Evolutionary conservation across 2,329 filamentous ascomycete genomes (phyloP), one percentile per base, ranked within the genome.

Genomic region (Penicillium palitans): DNA sequence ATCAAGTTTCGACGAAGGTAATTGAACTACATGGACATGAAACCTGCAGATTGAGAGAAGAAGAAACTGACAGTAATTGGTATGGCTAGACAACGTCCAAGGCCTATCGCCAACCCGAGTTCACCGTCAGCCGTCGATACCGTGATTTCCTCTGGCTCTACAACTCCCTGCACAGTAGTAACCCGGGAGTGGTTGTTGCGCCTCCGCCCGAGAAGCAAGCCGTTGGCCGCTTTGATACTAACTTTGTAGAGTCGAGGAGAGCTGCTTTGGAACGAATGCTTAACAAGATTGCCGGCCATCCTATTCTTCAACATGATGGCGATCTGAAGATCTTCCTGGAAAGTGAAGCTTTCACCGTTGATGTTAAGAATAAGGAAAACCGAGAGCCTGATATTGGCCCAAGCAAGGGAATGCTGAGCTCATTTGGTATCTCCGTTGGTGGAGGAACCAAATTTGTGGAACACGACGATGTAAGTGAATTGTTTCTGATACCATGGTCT

Each of bases 61-160:
- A 29, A 27, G 15, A 41, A 51, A 45, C 46, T 40, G 35, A 50
- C 50, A 31, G 9, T 27, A n/a, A 21, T 19, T 40, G 13, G 8
- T 17, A 15, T 41, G 45, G 48, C 6, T 65, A 96, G 90, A 99
- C 95, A 13, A 90, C 91, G 1, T 98, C 93, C 39, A 97, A 97
- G 79, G 95, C 92, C 52, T 99, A 98, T 77, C 90, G 90, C 72
- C 90, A 93, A 70, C 83, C 90, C 52, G 93, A 96, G 71, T 98
- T 99, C 70, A 88, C 91, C 57, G 95, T 99, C 66, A 96, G 92
- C 70, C 85, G 95, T 68, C 87, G 95, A 71, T 99, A 98, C 76
- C 88, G 93, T 59, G 95, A 99, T 77, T 99, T 99, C 74, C 81
- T 99, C 53, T 99, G 95, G 95, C 86, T 99, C 29, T 99, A 99